phyloP scores from a whole-genome alignment of 2,329 filamentous ascomycete species.

The Aureobasidium sp. region DNA sequence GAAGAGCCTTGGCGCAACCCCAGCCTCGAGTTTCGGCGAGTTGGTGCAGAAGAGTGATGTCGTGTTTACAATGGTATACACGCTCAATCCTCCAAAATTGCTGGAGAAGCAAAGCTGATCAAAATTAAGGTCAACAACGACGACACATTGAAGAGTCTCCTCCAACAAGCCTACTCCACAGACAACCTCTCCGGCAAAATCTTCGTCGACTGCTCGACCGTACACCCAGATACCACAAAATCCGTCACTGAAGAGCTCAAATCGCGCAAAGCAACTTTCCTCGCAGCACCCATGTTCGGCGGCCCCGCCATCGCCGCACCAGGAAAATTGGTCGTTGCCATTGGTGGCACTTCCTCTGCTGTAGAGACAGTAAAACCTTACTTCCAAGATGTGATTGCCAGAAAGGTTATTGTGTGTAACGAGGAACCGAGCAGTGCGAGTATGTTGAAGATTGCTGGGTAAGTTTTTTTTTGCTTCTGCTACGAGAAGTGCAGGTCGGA shows the following conservation, averaged over 20 bases:
- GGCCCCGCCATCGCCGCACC: conserved; percentile 35
- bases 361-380: conserved; percentile 28
- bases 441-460: conserved; percentile 35
- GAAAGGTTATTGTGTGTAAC: conserved; percentile 33
- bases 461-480: neutral
- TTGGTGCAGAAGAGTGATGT: conserved; percentile 7
- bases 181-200: conserved; percentile 21
- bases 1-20: conserved; percentile 1
- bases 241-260: conserved; percentile 26
- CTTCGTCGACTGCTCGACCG: conserved; percentile 26
- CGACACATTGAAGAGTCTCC: neutral
- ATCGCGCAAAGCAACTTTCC: conserved; percentile 26
- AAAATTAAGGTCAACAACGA: conserved; percentile 6
- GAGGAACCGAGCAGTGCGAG: conserved; percentile 34
- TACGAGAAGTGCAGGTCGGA: neutral
- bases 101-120: neutral
- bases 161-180: conserved; percentile 11
- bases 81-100: no score
- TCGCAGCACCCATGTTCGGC: conserved; percentile 35
- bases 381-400: conserved; percentile 37
- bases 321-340: conserved; percentile 37
- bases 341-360: conserved; percentile 27
- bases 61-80: conserved; percentile 10
- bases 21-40: conserved; percentile 8
- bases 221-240: conserved; percentile 27